A percentile compares a stretch with the other conserved stretches of the same genome.
Evolutionary conservation across 2,329 filamentous ascomycete species (phyloP).

Genomic region (Berkeleyomyces basicola): DNA sequence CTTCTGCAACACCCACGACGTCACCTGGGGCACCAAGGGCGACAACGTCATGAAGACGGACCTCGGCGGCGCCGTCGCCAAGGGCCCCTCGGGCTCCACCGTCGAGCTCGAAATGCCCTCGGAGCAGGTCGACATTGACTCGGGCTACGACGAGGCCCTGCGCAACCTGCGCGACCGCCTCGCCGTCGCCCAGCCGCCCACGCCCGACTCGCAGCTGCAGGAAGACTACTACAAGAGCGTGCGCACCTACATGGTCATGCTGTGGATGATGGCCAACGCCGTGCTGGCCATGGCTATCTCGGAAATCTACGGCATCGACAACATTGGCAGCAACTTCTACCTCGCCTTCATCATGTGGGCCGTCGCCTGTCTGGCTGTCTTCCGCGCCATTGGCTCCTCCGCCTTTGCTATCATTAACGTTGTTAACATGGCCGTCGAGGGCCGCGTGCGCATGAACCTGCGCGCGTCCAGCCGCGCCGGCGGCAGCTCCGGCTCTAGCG

Average conservation of each 20-base stretch:
- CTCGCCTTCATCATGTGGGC: slow-evolving; percentile 85
- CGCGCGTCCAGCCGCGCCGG: slow-evolving; percentile 27
- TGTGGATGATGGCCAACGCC: slow-evolving; percentile 86
- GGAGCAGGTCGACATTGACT: slow-evolving; percentile 96
- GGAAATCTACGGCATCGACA: slow-evolving; percentile 60
- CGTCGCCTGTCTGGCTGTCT: slow-evolving; percentile 71
- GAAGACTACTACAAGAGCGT: slow-evolving; percentile 98
- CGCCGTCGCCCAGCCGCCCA: slow-evolving; percentile 48
- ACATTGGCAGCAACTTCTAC: slow-evolving; percentile 73
- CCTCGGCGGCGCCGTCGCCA: slow-evolving; percentile 67
- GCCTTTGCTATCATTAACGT: slow-evolving; percentile 73
- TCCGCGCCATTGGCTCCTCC: slow-evolving; percentile 68
- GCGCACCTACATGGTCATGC: slow-evolving; percentile 91
- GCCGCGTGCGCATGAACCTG: slow-evolving; percentile 47
- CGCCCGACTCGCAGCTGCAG: slow-evolving; percentile 69
- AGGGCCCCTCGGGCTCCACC: slow-evolving; percentile 43
- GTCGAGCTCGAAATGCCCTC: slow-evolving; percentile 96
- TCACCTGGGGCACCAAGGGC: slow-evolving; percentile 97
- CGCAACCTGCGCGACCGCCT: slow-evolving; percentile 88
- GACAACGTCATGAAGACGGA: slow-evolving; percentile 93
- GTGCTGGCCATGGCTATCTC: slow-evolving; percentile 85
- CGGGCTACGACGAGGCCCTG: slow-evolving; percentile 89
- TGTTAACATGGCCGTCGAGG: slow-evolving; percentile 74
- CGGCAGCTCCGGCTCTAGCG: not conserved
- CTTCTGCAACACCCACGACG: slow-evolving; percentile 98